phyloP scores from a whole-genome alignment of 306 rosid genomes.

The Amphicarpaea edgeworthii region DNA sequence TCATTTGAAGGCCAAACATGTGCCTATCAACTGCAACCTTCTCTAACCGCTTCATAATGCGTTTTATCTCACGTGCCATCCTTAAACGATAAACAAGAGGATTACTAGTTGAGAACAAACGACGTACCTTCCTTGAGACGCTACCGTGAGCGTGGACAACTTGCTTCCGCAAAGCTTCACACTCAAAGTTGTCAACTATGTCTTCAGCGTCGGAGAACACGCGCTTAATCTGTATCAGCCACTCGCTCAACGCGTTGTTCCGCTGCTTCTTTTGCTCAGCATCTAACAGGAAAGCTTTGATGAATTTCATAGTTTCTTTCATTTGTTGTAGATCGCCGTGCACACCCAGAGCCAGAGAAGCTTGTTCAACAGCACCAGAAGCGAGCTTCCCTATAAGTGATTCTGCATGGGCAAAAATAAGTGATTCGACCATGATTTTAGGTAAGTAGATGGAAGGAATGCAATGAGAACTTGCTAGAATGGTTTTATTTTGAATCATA shows the following conservation, averaged over 20 bases:
- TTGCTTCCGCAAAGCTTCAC: neutral
- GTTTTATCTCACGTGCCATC: neutral
- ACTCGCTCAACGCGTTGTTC: neutral
- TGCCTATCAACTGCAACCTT: neutral
- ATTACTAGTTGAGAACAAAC: neutral
- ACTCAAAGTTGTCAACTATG: neutral
- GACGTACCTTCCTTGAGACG: slow-evolving; percentile 2
- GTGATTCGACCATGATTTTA: neutral
- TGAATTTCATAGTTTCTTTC: neutral
- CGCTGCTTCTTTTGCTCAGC: slow-evolving; percentile 3
- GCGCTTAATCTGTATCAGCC: neutral
- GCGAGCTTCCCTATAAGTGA: neutral
- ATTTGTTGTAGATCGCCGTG: neutral
- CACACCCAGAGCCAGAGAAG: neutral
- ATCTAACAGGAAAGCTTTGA: slow-evolving; percentile 11
- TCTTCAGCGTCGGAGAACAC: neutral
- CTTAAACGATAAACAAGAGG: neutral
- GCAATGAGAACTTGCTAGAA: neutral
- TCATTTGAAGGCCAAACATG: neutral
- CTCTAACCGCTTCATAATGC: neutral
- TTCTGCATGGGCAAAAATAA: neutral
- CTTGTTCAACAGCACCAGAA: neutral
- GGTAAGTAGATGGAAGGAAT: neutral
- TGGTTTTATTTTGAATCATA: neutral
- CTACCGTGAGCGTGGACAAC: neutral